phyloP scores from a whole-genome alignment of 352 stramenopile species.

The Globisporangium perplexum region DNA sequence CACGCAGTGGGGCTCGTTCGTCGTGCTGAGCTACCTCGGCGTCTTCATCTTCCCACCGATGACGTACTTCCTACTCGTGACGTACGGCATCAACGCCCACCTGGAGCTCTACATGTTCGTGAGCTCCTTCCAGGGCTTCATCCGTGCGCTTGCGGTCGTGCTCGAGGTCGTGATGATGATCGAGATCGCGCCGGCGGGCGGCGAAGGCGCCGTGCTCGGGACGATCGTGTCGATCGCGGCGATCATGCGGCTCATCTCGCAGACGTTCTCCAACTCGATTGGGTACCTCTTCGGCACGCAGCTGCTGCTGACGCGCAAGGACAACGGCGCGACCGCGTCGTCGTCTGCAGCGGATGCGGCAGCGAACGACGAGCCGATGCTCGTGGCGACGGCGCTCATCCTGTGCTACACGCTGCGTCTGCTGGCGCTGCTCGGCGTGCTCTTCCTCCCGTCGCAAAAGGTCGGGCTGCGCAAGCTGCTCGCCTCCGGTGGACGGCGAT shows the following conservation, averaged over 20 bases:
- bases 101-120: conserved; percentile 30
- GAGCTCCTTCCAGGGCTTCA: conserved; percentile 30
- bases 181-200: conserved; percentile 37
- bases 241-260: conserved; percentile 31
- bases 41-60: conserved; percentile 24
- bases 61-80: conserved; percentile 22
- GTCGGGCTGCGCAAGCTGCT: conserved; percentile 9
- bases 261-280: conserved; percentile 17
- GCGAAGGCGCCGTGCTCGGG: conserved; percentile 36
- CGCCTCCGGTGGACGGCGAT: conserved; percentile 5
- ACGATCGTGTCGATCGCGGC: conserved; percentile 34
- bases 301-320: conserved; percentile 6
- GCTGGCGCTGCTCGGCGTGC: conserved; percentile 18
- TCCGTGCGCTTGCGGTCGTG: conserved; percentile 26
- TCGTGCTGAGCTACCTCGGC: conserved; percentile 19
- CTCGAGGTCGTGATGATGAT: conserved; percentile 31
- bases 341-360: background rate
- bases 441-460: conserved; percentile 20
- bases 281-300: conserved; percentile 16
- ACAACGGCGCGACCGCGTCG: conserved; percentile 5
- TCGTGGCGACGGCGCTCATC: conserved; percentile 23
- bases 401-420: conserved; percentile 21
- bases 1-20: conserved; percentile 27
- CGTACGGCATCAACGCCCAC: conserved; percentile 18
- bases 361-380: conserved; percentile 16